Conservation (phyloP, 1,284 basidiomycete genomes). For the Ustilago sp. region DNA sequence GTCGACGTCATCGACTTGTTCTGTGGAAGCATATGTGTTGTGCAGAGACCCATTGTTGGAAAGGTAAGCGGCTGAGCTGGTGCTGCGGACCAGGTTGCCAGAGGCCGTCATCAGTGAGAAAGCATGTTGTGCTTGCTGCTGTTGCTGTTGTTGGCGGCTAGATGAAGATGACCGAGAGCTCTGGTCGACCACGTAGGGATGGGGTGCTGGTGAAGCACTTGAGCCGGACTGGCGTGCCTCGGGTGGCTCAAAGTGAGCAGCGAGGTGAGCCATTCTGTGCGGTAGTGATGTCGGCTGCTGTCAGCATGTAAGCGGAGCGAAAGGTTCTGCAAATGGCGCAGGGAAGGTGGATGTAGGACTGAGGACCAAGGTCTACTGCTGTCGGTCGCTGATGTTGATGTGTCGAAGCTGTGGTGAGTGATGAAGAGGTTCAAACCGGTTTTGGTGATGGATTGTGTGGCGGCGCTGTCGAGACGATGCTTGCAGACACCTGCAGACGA, state of each 20-base stretch:
- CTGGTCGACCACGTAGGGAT: conserved; percentile 21
- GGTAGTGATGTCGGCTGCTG: not conserved
- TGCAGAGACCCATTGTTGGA: conserved; percentile 8
- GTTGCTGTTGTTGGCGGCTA: conserved; percentile 18
- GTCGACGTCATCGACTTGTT: conserved; percentile 34
- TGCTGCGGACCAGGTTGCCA: conserved; percentile 16
- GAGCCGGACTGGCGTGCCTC: conserved; percentile 21
- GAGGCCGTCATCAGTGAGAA: conserved; percentile 32
- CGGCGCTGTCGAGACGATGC: not conserved
- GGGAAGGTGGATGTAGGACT: too few species aligned
- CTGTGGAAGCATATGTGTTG: conserved; percentile 14
- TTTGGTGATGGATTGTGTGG: not conserved
- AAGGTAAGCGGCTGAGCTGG: conserved; percentile 10
- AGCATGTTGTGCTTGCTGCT: conserved; percentile 19
- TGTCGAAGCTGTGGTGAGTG: too few species aligned
- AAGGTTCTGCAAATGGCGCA: too few species aligned
- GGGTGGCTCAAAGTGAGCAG: conserved; percentile 43
- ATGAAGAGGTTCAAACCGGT: too few species aligned
- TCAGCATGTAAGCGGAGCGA: conserved; percentile 6
- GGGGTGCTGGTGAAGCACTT: conserved; percentile 22
- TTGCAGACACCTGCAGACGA: conserved; percentile 16
- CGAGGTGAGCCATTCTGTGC: conserved; percentile 41
- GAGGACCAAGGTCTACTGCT: too few species aligned
- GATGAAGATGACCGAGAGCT: conserved; percentile 18
- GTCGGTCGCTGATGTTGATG: too few species aligned